These are phyloP conservation scores for Alternaria tenuissima DNA, from an alignment of 2,329 filamentous ascomycete genomes.

Conservation along the genomic window DNA sequence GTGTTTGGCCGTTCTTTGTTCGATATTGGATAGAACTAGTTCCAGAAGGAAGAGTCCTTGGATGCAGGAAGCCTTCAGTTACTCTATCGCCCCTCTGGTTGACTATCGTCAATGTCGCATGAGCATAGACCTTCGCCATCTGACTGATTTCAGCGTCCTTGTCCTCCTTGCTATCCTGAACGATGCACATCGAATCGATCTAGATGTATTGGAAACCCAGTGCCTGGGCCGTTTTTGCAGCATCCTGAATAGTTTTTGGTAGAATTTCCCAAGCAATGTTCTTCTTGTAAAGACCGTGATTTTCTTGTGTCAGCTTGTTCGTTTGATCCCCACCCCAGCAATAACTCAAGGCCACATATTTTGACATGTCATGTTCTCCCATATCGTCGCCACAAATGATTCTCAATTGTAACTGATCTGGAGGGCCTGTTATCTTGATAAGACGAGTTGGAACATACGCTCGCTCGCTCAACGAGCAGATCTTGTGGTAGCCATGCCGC, in stretches of 20 bases:
- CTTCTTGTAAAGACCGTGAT: background rate
- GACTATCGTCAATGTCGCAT: background rate
- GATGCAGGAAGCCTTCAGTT: background rate
- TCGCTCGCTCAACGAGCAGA: background rate
- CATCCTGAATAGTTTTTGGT: background rate
- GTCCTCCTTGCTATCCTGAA: background rate
- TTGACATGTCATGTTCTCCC: background rate
- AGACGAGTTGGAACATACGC: background rate
- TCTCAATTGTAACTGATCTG: rapidly evolving
- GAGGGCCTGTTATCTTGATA: background rate
- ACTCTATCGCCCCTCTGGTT: background rate
- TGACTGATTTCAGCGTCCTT: background rate
- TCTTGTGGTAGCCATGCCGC: background rate
- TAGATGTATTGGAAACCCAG: background rate
- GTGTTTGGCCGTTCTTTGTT: rapidly evolving
- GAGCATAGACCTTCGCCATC: background rate
- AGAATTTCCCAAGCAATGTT: background rate
- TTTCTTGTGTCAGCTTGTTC: background rate
- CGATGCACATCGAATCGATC: background rate
- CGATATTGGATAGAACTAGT: rapidly evolving
- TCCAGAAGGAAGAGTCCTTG: background rate
- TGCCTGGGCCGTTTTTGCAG: background rate
- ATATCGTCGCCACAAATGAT: background rate
- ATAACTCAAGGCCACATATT: background rate
- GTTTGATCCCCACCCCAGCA: background rate